Conservation (phyloP, 2,329 filamentous ascomycete species). For the Hypoxylon sp. region DNA sequence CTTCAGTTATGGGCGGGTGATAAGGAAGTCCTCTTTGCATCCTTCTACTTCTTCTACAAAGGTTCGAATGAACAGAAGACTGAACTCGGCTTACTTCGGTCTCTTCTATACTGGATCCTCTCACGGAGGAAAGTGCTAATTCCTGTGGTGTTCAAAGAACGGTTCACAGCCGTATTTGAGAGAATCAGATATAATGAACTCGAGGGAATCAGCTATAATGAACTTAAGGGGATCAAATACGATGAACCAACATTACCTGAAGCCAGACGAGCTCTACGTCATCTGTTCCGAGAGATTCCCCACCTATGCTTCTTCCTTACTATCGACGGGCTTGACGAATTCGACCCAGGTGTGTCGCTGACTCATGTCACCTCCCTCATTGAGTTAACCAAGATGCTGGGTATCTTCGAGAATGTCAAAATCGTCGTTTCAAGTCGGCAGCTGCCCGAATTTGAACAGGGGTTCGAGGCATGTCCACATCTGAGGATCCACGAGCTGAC, state of each 20-base stretch:
- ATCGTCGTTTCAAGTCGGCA: constrained; percentile 44
- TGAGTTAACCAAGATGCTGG: constrained; percentile 27
- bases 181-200: neutral
- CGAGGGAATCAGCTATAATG: too few relatives aligned
- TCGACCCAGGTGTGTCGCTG: constrained; percentile 43
- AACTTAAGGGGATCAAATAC: constrained; percentile 3
- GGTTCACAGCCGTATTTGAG: constrained; percentile 21
- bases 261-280: constrained; percentile 29
- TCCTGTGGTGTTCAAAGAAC: constrained; percentile 28
- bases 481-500: constrained; percentile 45
- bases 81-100: constrained; percentile 41
- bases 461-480: constrained; percentile 24
- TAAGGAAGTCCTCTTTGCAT: constrained; percentile 27
- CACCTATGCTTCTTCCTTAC: constrained; percentile 43
- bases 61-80: constrained; percentile 44
- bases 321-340: constrained; percentile 49
- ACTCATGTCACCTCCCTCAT: constrained; percentile 40
- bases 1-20: constrained; percentile 41
- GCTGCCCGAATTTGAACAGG: constrained; percentile 40
- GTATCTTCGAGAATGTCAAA: constrained; percentile 40
- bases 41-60: constrained; percentile 47
- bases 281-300: constrained; percentile 20
- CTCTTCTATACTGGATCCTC: constrained; percentile 43
- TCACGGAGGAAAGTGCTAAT: constrained; percentile 37
- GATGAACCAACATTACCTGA: constrained; percentile 31